Percentiles rank a stretch among this genome's conserved stretches.
phyloP scores from a whole-genome alignment of 441 rosid genomes.

The Erodium moschatum region DNA sequence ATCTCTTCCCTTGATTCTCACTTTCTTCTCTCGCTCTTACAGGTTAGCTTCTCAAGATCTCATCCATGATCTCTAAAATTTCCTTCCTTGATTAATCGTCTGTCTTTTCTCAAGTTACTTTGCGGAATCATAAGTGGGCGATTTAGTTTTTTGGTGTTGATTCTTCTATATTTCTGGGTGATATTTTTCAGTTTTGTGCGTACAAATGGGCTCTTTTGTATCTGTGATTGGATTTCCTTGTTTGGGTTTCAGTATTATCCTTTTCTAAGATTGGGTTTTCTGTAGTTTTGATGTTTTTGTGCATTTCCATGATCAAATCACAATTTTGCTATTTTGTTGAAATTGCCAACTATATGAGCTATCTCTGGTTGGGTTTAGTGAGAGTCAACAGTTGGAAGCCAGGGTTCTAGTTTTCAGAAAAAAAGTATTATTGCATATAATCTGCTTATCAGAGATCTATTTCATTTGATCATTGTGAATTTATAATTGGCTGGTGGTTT shows the following conservation, averaged over 20 bases:
- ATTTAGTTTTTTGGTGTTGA: background rate
- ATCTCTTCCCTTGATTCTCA: background rate
- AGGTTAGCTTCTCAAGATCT: slow-evolving; percentile 1
- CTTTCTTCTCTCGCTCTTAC: background rate
- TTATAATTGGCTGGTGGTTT: slow-evolving; percentile 1
- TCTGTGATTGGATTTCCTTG: background rate
- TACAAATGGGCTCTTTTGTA: background rate
- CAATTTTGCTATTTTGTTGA: background rate
- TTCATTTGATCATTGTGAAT: background rate
- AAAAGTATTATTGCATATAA: background rate
- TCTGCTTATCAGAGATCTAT: background rate
- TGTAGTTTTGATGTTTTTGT: background rate
- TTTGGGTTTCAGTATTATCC: background rate
- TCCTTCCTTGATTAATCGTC: background rate
- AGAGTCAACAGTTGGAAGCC: background rate
- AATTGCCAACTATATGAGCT: background rate
- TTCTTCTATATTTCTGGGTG: background rate
- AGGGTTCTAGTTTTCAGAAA: background rate
- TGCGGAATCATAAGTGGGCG: background rate
- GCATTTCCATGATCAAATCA: background rate
- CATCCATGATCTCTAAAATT: background rate
- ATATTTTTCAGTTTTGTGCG: background rate
- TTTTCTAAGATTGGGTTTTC: background rate
- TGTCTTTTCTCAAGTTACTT: background rate
- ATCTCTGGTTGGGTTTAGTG: background rate